Evolutionary conservation across 1,284 basidiomycete species (phyloP), one percentile per base, ranked within the genome.

Genomic region (Cutaneotrichosporon daszewskae): DNA sequence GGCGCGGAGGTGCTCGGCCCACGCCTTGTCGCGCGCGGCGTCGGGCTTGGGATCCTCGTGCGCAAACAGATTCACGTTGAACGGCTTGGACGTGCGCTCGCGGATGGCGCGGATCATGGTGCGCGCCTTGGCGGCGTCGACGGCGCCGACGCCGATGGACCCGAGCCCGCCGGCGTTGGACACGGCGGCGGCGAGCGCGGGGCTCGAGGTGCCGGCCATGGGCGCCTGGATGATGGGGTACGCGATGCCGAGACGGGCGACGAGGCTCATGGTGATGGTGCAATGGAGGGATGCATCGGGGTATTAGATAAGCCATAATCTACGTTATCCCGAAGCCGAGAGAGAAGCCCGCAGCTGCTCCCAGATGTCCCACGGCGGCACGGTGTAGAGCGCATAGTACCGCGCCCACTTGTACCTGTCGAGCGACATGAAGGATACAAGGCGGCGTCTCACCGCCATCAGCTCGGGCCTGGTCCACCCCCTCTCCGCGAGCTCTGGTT

Each of bases 161-260:
- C 65, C 65, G 12, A 68, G 56, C 16, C 49, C 65, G 17, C 65
- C 65, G 5, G 57, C 57, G 42, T 66, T 64, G 17, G 60, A 60
- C 14, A 68, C 62, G 6, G 62, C 62, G 1, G 64, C 62, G 3
- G 65, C 65, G 10, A 68, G 51, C 12, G 42, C 38, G 3, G 65
- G 59, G 13, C 60, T 68, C 6, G 64, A 56, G 10, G 54, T 53
- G 19, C 65, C 65, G 10, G 65, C 65, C 65, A 68, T 52, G 2
- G 65, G 65, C 3, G 65, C 65, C 43, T 65, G 61, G 35, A 65
- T 58, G 48, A 68, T 62, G 1, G 65, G 65, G 14, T 55, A 37
- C 14, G 31, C 32, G 14, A 64, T 35, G 16, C 60, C 57, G 9
- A 64, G 45, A 19, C 50, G 53, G 31, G 43, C 11, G 13, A 45